Conservation (phyloP, 208 protist species). For the Novymonas esmeraldas region DNA sequence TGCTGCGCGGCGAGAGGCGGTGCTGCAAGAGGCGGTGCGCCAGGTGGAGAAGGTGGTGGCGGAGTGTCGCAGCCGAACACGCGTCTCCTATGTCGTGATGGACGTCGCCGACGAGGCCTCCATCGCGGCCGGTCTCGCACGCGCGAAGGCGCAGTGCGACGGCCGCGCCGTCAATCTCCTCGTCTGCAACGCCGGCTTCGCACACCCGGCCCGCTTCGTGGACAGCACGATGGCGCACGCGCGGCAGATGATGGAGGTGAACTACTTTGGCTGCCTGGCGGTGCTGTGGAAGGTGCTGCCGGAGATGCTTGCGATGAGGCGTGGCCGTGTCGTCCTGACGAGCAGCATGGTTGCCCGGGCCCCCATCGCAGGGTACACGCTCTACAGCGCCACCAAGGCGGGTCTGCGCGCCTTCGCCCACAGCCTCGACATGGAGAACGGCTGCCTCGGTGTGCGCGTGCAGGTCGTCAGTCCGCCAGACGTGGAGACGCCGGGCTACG, state of each 20-base stretch:
- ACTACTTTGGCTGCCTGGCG: constrained; percentile 89
- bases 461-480: constrained; percentile 87
- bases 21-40: constrained; percentile 55
- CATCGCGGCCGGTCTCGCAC: constrained; percentile 43
- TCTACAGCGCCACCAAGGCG: constrained; percentile 89
- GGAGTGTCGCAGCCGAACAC: constrained; percentile 36
- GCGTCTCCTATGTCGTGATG: constrained; percentile 72
- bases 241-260: constrained; percentile 82
- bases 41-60: constrained; percentile 36
- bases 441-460: constrained; percentile 73
- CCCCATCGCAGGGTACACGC: constrained; percentile 81
- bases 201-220: constrained; percentile 80
- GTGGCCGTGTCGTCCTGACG: constrained; percentile 81
- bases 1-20: constrained; percentile 63
- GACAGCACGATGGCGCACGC: constrained; percentile 64
- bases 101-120: constrained; percentile 76
- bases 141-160: constrained; percentile 27
- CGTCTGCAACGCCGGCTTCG: constrained; percentile 86
- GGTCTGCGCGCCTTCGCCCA: constrained; percentile 88
- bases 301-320: constrained; percentile 53
- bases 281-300: constrained; percentile 76
- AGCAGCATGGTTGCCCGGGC: constrained; percentile 79
- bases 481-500: constrained; percentile 84
- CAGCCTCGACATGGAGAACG: constrained; percentile 87
- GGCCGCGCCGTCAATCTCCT: constrained; percentile 67